Conservation (phyloP, 73 alveolate genomes). For the Symbiodinium natans region DNA sequence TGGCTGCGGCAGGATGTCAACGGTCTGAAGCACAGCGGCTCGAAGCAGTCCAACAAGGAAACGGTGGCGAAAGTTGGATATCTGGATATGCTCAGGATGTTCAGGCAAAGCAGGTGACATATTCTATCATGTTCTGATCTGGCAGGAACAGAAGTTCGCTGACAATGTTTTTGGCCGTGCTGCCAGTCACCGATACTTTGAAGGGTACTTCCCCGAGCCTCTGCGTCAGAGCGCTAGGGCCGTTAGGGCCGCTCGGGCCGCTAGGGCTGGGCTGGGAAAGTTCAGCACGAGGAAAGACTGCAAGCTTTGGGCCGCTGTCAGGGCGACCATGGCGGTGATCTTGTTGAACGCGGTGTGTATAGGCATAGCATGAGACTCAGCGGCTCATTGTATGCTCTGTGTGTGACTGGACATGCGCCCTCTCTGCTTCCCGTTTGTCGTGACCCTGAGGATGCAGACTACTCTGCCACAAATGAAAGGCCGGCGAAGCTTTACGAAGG, state of each 20-base stretch:
- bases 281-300: too few species aligned
- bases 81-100: too few species aligned
- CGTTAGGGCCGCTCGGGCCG: too few species aligned
- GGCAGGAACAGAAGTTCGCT: conserved; percentile 35
- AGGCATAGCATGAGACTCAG: conserved; percentile 48
- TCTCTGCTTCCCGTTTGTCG: neutral
- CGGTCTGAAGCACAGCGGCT: neutral
- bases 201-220: conserved; percentile 18
- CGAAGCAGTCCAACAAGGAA: neutral
- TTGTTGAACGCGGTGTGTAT: conserved; percentile 50
- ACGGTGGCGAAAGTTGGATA: too few species aligned
- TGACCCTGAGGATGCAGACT: conserved; percentile 32
- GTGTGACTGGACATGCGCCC: neutral
- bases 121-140: neutral
- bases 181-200: conserved; percentile 68
- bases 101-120: too few species aligned
- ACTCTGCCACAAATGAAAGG: conserved; percentile 52
- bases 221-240: too few species aligned
- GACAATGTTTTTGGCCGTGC: conserved; percentile 46
- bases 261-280: too few species aligned
- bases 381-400: neutral
- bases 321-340: conserved; percentile 78
- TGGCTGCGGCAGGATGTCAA: neutral
- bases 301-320: neutral
- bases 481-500: conserved; percentile 82